A percentile compares a stretch with the other conserved stretches of the same genome.
phyloP scores from a whole-genome alignment of 768 basidiomycete species.

The Russula olivacea region DNA sequence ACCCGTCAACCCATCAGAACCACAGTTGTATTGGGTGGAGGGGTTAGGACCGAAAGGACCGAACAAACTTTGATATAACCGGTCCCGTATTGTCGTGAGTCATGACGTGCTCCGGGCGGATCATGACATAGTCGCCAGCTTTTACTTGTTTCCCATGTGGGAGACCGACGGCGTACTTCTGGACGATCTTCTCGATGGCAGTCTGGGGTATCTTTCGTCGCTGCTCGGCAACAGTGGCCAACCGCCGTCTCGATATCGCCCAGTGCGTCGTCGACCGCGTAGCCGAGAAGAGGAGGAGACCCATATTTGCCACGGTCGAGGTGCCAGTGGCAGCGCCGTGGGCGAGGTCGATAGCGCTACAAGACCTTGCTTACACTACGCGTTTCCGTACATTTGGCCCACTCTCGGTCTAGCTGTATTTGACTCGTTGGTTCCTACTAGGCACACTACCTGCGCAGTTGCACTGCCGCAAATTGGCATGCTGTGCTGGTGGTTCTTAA shows the following conservation, averaged over 20 bases:
- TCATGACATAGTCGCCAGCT: conserved; percentile 99
- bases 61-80: conserved; percentile 89
- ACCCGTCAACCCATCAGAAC: background rate
- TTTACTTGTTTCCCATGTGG: conserved; percentile 72
- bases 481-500: background rate
- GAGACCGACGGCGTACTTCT: conserved; percentile 91
- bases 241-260: conserved; percentile 1
- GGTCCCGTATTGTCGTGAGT: conserved; percentile 98
- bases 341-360: no score
- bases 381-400: background rate
- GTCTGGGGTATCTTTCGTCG: conserved; percentile 61
- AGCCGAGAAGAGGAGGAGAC: background rate
- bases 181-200: conserved; percentile 94
- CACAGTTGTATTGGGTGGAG: background rate
- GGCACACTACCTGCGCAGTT: background rate
- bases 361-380: background rate
- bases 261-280: background rate
- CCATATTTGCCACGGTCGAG: conserved; percentile 6
- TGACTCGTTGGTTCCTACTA: no score
- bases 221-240: conserved; percentile 29
- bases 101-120: conserved; percentile 96
- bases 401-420: no score
- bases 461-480: background rate
- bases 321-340: background rate
- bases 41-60: no score